A percentile compares a stretch with the other conserved stretches of the same genome.
Evolutionary conservation across 1,284 basidiomycete genomes (phyloP).

Genomic region (Hymenochaete sp.): DNA sequence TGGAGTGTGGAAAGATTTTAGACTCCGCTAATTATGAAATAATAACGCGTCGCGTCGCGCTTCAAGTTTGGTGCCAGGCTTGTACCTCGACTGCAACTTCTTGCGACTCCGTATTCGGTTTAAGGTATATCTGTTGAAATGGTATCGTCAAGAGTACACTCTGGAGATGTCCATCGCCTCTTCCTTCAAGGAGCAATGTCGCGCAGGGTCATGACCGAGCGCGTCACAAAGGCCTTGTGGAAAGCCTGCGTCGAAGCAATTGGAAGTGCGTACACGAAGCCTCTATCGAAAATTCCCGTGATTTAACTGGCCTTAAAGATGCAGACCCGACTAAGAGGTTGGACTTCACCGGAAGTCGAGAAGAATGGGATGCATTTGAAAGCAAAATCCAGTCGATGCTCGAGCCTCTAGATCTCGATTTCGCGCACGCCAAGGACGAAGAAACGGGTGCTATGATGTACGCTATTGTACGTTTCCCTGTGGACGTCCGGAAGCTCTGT

Average conservation of each 20-base stretch:
- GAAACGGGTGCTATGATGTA: slow-evolving; percentile 52
- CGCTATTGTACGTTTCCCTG: slow-evolving; percentile 43
- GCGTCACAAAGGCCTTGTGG: slow-evolving; percentile 58
- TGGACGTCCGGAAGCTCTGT: not conserved
- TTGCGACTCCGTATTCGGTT: not conserved
- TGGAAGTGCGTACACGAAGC: slow-evolving; percentile 33
- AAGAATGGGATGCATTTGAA: slow-evolving; percentile 54
- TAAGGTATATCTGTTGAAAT: slow-evolving; percentile 25
- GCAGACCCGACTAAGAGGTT: slow-evolving; percentile 46
- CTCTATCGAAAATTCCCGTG: not conserved
- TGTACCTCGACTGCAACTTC: not conserved
- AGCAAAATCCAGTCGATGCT: slow-evolving; percentile 49
- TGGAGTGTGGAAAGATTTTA: too few relatives aligned
- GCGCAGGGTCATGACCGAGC: slow-evolving; percentile 52
- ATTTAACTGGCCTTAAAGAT: slow-evolving; percentile 6
- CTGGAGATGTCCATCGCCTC: slow-evolving; percentile 56
- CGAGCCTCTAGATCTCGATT: slow-evolving; percentile 61
- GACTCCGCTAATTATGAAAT: slow-evolving; percentile 4
- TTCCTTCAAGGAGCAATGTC: slow-evolving; percentile 73
- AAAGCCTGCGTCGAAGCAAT: slow-evolving; percentile 56
- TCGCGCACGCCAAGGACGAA: slow-evolving; percentile 58
- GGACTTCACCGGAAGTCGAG: slow-evolving; percentile 32
- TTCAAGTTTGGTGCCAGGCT: not conserved
- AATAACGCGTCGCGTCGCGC: slow-evolving; percentile 7
- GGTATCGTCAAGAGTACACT: slow-evolving; percentile 29